phyloP scores from a whole-genome alignment of 805 yeast genomes.

The Saccharomycopsis babjevae region DNA sequence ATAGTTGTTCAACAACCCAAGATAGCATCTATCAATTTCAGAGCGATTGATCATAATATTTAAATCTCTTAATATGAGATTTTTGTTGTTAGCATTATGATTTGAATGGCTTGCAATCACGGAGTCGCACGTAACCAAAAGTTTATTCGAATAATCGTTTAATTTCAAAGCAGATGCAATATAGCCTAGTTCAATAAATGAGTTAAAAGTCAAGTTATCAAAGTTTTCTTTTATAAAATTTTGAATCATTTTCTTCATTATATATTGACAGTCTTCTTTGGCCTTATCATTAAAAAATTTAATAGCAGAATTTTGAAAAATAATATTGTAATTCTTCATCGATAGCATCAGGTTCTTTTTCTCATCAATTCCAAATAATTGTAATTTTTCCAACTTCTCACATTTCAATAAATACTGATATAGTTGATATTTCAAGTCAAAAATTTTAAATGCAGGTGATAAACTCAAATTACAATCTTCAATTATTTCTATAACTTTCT shows the following conservation, averaged over 20 bases:
- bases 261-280: background rate
- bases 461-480: constrained; percentile 1
- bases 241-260: background rate
- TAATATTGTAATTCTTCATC: background rate
- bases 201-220: background rate
- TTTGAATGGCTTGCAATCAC: background rate
- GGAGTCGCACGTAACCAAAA: background rate
- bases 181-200: constrained; percentile 4
- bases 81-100: background rate
- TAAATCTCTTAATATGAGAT: background rate
- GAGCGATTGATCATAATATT: background rate
- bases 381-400: background rate
- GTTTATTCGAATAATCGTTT: background rate
- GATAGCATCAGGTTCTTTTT: background rate
- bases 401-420: constrained; percentile 3
- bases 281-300: background rate
- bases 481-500: background rate
- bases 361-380: background rate
- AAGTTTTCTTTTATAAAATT: background rate
- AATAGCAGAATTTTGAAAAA: background rate
- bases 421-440: constrained; percentile 4
- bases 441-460: constrained; percentile 1
- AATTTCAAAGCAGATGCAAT: constrained; percentile 2
- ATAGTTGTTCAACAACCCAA: constrained; percentile 1
- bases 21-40: background rate